Base-by-base conservation (phyloP, 2,329 filamentous ascomycete genomes). In the Purpureocillium lavendulum region DNA sequence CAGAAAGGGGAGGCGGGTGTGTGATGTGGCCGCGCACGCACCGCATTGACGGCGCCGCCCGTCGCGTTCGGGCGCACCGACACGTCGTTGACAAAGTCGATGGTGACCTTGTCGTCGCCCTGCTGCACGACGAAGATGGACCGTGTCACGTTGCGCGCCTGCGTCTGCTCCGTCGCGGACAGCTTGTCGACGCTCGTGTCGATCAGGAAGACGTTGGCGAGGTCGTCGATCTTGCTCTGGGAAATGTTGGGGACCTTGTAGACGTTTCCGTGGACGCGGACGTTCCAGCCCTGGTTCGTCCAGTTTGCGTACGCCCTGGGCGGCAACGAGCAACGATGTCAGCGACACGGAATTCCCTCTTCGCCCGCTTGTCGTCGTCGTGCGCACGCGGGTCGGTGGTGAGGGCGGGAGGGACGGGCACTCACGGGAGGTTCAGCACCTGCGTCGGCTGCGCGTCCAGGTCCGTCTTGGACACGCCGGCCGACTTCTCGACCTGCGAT, bases 91-190 rank as follows among this genome's bases (percentile, higher is more conserved):
- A 60, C 56, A 42, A 87, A 71, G 45, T 77, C 65, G 47, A 87
- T 72, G 2, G 75, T 71, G 15, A 87, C 79, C 46, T 77, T 77
- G 33, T 73, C 64, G 47, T 83, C 61, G 31, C 60, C 66, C 59
- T 88, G 83, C 56, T 87, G 84, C 4, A 89, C 71, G n/a, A 88
- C 73, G 49, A 81, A 87, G 38, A 89, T 87, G 36, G 73, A 74
- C 7, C 74, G 70, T 2, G 84, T 89, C 40, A 89, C 52, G 51
- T 89, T 89, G 35, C 84, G 73, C 2, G 84, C 82, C 57, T 87
- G 79, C 3, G 66, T 71, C 54, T 82, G 73, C 54, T 86, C 65
- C 6, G 70, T 60, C 1, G 69, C 53, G 2, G 75, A 69, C 5
- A 89, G 68, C 12, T 79, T 60, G 9, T 73, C 58, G 29, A 87